These are phyloP conservation scores for Clavispora santaluciae DNA, from an alignment of 805 yeast genomes.

Conservation along the genomic window DNA sequence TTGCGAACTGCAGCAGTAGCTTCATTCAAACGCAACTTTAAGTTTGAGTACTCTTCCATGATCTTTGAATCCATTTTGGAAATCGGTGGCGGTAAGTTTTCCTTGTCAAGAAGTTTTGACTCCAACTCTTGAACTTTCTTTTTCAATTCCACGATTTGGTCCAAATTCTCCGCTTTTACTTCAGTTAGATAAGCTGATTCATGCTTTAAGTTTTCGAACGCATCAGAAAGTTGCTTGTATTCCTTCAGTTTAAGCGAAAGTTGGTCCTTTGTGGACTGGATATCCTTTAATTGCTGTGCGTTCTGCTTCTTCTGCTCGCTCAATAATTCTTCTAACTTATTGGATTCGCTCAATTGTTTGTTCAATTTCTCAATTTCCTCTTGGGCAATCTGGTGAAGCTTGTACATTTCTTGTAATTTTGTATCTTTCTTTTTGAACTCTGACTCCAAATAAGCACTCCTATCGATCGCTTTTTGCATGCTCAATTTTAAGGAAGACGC, in stretches of 20 bases:
- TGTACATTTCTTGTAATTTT: not conserved
- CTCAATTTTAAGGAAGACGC: not conserved
- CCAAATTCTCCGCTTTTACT: constrained; percentile 24
- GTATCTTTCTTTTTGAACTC: constrained; percentile 1
- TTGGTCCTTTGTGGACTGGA: constrained; percentile 2
- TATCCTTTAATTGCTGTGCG: constrained; percentile 1
- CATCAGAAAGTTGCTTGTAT: constrained; percentile 4
- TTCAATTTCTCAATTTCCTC: not conserved
- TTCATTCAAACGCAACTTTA: constrained; percentile 51
- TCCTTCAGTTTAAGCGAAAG: constrained; percentile 4
- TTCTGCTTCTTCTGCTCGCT: not conserved
- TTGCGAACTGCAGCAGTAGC: constrained; percentile 44
- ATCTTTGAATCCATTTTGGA: constrained; percentile 8
- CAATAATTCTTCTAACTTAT: not conserved
- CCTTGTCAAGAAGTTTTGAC: constrained; percentile 25
- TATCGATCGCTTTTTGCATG: constrained; percentile 1
- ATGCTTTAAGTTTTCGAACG: constrained; percentile 17
- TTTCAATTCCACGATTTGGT: constrained; percentile 22
- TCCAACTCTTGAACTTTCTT: constrained; percentile 20
- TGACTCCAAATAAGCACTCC: constrained; percentile 1
- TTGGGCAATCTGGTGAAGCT: not conserved
- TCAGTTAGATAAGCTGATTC: constrained; percentile 19
- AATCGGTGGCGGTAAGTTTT: constrained; percentile 27
- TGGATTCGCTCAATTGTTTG: not conserved
- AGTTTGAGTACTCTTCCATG: constrained; percentile 41